Conservation (phyloP, 352 stramenopile genomes). For the Stephanocyclus meneghinianus region DNA sequence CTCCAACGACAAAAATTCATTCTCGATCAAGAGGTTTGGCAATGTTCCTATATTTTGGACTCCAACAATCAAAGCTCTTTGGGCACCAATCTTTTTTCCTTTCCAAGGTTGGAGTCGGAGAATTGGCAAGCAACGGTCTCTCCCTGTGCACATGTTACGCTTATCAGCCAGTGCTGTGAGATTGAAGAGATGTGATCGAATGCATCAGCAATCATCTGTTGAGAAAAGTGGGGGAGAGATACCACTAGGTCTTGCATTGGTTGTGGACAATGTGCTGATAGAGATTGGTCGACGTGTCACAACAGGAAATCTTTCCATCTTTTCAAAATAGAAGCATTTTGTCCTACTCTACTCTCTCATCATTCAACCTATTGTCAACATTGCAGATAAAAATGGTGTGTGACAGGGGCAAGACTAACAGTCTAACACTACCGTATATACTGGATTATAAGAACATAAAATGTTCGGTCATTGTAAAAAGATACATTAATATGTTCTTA, state of each 20-base stretch:
- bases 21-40: constrained; percentile 26
- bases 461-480: no score
- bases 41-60: constrained; percentile 70
- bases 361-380: no score
- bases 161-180: constrained; percentile 49
- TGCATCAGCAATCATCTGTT: neutral
- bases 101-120: neutral
- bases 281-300: constrained; percentile 47
- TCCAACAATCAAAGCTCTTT: constrained; percentile 70
- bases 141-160: constrained; percentile 49
- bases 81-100: constrained; percentile 48
- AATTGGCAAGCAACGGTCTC: neutral
- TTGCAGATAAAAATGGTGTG: no score
- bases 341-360: no score
- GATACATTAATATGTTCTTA: no score
- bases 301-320: constrained; percentile 8
- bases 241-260: constrained; percentile 38
- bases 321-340: no score
- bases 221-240: constrained; percentile 24
- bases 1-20: neutral
- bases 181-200: constrained; percentile 33
- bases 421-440: no score
- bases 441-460: no score
- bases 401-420: no score
- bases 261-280: constrained; percentile 59